Base-by-base conservation (phyloP, 1,139 yeast genomes). In the Lodderomyces pseudojiufengensis region DNA sequence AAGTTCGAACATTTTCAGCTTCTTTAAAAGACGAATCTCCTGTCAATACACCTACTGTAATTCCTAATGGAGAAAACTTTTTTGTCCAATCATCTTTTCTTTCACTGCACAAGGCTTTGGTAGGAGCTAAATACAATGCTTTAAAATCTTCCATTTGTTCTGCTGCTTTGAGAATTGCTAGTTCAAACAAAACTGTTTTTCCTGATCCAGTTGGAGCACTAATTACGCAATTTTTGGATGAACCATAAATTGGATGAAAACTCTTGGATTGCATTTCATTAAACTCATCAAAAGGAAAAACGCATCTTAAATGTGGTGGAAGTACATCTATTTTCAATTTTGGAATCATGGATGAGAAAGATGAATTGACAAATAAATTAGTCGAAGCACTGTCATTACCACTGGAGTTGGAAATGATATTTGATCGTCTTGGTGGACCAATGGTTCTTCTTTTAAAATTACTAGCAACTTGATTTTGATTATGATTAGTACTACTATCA, bases 161-260 rank as follows among this genome's bases (percentile, higher is more conserved):
- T 5, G 38, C 31, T 10, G 71, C 42, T 14, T 63, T 51, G n/a
- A 73, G 44, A 1, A 76, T 70, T 0, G 80, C 77, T 26, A 76
- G 46, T 47, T 76, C 80, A 45, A 73, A 74, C 3, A 76, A 47
- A 0, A 67, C 79, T 0, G 80, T 75, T 46, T 76, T 76, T 0
- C 81, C 80, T 1, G 80, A 72, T 0, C 81, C 80, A 0, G 80
- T 73, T 0, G 81, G 81, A 2, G 80, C 60, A 27, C 76, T 64
- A 10, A 76, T 55, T 1, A 76, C 71, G 42, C 73, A 65, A 42
- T 72, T 76, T 13, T 54, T 44, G n/a, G 54, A 47, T 2, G 50
- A 35, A 3, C 57, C 45, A 45, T 62, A 75, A 3, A 74, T 42
- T 1, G 40, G 24, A 1, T 54, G 39, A 42, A 70, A 73, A 2